phyloP scores from a whole-genome alignment of 1,284 basidiomycete genomes.

The Ceratobasidium sp. region DNA sequence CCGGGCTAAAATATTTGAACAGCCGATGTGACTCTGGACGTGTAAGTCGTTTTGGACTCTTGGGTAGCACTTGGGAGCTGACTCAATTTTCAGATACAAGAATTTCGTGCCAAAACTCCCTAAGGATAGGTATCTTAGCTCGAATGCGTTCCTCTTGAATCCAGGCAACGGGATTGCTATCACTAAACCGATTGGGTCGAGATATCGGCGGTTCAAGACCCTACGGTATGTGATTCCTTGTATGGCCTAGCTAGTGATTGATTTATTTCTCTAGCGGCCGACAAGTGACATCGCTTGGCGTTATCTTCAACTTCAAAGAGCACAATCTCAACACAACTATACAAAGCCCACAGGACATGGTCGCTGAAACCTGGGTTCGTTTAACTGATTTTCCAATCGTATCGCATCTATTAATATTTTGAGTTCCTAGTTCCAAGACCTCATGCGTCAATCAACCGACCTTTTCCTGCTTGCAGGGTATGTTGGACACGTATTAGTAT shows the following conservation, averaged over 20 bases:
- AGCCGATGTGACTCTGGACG: constrained; percentile 32
- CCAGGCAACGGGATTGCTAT: background rate
- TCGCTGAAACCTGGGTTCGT: constrained; percentile 30
- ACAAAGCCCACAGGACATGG: constrained; percentile 10
- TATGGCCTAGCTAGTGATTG: background rate
- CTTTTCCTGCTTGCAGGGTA: constrained; percentile 30
- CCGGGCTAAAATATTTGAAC: background rate
- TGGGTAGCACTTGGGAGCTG: background rate
- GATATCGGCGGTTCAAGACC: constrained; percentile 35
- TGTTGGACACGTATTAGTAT: background rate
- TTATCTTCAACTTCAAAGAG: constrained; percentile 36
- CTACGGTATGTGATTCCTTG: background rate
- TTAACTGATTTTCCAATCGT: background rate
- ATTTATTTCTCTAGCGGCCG: constrained; percentile 18
- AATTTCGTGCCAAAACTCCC: constrained; percentile 29
- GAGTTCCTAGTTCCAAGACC: constrained; percentile 21
- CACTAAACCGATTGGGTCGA: constrained; percentile 8
- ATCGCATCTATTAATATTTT: background rate
- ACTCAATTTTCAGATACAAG: background rate
- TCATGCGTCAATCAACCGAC: constrained; percentile 28
- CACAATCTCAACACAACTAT: constrained; percentile 26
- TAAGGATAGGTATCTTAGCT: constrained; percentile 15
- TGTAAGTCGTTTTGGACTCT: background rate
- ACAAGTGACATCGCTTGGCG: constrained; percentile 35
- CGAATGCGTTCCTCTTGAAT: constrained; percentile 18